Base-by-base conservation (phyloP, 768 basidiomycete genomes). In the Rhodotorula toruloides region DNA sequence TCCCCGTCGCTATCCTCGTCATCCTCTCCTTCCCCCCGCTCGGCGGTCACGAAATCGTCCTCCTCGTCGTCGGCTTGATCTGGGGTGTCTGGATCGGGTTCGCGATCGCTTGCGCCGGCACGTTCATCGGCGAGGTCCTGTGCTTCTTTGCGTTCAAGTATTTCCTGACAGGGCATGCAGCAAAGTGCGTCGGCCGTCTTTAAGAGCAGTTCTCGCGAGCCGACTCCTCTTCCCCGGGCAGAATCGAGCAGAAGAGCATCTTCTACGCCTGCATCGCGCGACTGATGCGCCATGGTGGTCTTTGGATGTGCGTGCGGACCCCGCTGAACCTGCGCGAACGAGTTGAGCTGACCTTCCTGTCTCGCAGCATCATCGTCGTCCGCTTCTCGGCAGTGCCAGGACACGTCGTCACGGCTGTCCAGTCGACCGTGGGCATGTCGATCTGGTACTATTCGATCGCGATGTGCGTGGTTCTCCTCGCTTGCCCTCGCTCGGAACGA, bases 371-470 rank as follows among this genome's bases (percentile, higher is more conserved):
- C 42, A 63, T 58, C 34, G 36, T 72, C 42, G 52, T 72, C 21
- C 54, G 71, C 16, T 68, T 68, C 54, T 68, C 67, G 0, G 60
- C 61, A 3, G 37, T 72, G 0, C 71, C 71, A 0, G 70, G 70
- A 31, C 70, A 71, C 60, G 64, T 71, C 55, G 70, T 71, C 19
- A 71, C 70, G 4, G 70, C 70, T 19, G 58, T 71, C n/a, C 70
- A 72, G 47, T 65, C 63, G 21, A 68, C 66, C 19, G 67, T 67
- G 8, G 70, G 71, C 21, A 65, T 72, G 60, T 29, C 34, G 7
- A n/a, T 59, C 10, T 59, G 61, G 61, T 40, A 60, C 9, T 71
- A 71, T 29, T 40, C 54, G 13, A 48, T 71, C 44, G 69, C 69
- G 6, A 40, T 65, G 60, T 61, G 8, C 29, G 19, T 27, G 11